A percentile compares a stretch with the other conserved stretches of the same genome.
Evolutionary conservation across 139 green algal species (phyloP).

Genomic region (Pleodorina starrii): DNA sequence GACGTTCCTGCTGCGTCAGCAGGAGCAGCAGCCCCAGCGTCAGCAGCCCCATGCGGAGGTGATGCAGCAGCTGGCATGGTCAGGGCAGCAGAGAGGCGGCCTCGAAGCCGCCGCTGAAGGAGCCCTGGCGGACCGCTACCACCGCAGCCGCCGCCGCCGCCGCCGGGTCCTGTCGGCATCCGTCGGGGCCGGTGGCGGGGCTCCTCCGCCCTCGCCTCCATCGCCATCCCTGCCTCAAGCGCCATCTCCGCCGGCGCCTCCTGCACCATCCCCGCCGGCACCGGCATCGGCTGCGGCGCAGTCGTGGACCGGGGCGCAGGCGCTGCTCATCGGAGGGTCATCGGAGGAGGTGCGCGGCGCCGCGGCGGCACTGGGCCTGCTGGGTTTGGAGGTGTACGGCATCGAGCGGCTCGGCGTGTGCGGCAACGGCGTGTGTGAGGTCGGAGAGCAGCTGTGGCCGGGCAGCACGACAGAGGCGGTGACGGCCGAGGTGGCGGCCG

Average conservation of each 20-base stretch:
- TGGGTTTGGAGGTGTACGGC: background rate
- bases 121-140: too few relatives aligned
- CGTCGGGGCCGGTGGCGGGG: too few relatives aligned
- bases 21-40: constrained; percentile 6
- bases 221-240: too few relatives aligned
- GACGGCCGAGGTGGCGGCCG: background rate
- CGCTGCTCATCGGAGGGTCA: background rate
- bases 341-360: background rate
- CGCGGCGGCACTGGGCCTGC: background rate
- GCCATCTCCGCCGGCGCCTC: too few relatives aligned
- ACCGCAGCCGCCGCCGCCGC: too few relatives aligned
- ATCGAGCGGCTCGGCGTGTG: constrained; percentile 60
- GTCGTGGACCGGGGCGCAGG: background rate
- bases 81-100: too few relatives aligned
- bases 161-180: too few relatives aligned
- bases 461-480: background rate
- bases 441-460: constrained; percentile 55
- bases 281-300: background rate
- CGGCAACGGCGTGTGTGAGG: constrained; percentile 74
- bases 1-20: background rate
- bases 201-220: too few relatives aligned
- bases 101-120: too few relatives aligned
- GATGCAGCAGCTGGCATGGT: constrained; percentile 45
- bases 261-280: background rate
- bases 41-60: constrained; percentile 19